Percentiles rank a stretch among this genome's conserved stretches.
phyloP scores from a whole-genome alignment of 2,329 filamentous ascomycete species.

The Fusarium sp. region DNA sequence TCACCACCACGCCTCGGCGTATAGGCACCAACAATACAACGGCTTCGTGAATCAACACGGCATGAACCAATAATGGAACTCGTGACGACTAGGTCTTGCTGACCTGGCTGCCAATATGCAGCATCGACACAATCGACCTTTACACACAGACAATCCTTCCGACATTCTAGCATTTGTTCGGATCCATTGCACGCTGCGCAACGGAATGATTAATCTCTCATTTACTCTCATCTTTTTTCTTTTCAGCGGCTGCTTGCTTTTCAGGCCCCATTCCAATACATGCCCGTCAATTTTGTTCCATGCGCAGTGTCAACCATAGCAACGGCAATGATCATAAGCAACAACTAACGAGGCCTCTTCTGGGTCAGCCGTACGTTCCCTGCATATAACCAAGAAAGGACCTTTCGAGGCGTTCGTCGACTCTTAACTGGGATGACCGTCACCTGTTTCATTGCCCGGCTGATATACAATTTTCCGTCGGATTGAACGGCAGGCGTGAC shows the following conservation, averaged over 20 bases:
- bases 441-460: background rate
- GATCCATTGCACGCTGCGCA: conserved; percentile 49
- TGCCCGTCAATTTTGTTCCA: background rate
- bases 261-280: too few species aligned
- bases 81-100: conserved; percentile 13
- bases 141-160: conserved; percentile 7
- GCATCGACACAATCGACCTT: background rate
- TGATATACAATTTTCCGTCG: background rate
- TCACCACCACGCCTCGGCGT: conserved; percentile 52
- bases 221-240: conserved; percentile 41
- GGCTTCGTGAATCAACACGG: conserved; percentile 56
- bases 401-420: background rate
- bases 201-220: conserved; percentile 48
- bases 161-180: conserved; percentile 36
- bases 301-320: background rate
- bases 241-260: too few species aligned
- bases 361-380: background rate
- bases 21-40: conserved; percentile 49
- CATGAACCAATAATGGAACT: conserved; percentile 57
- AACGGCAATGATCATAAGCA: background rate
- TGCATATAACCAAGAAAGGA: background rate
- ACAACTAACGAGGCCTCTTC: background rate
- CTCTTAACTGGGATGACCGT: background rate
- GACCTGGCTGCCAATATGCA: background rate
- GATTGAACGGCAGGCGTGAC: background rate